Conservation (phyloP, 768 basidiomycete genomes). For the Vishniacozyma victoriae region DNA sequence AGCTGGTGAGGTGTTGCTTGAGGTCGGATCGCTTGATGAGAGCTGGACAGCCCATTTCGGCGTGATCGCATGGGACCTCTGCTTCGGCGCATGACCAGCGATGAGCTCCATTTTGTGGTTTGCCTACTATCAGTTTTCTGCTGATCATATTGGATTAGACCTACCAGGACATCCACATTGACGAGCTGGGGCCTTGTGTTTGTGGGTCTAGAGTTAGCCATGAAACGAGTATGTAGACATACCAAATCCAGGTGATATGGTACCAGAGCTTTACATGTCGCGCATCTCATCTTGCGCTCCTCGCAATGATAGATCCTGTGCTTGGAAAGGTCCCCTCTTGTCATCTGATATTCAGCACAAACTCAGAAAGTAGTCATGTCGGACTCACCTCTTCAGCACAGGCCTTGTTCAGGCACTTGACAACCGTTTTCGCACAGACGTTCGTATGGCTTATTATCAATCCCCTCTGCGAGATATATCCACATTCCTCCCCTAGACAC, state of each 20-base stretch:
- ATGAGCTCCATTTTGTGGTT: constrained; percentile 9
- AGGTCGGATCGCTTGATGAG: constrained; percentile 15
- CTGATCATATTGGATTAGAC: not conserved
- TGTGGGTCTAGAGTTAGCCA: not conserved
- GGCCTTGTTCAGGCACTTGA: constrained; percentile 24
- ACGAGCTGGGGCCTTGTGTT: not conserved
- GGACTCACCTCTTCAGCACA: constrained; percentile 28
- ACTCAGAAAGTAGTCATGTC: not conserved
- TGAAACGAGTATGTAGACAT: constrained; percentile 1
- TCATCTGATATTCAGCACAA: constrained; percentile 16
- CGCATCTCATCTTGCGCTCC: constrained; percentile 33
- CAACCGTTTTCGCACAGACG: constrained; percentile 21
- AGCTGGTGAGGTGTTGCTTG: constrained; percentile 15
- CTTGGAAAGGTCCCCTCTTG: constrained; percentile 19
- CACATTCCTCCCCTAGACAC: constrained; percentile 28
- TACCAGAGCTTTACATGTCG: constrained; percentile 9
- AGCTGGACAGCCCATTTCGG: constrained; percentile 20
- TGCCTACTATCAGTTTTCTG: constrained; percentile 6
- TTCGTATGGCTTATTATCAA: constrained; percentile 20
- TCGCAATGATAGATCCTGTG: constrained; percentile 36
- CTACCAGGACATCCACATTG: not conserved
- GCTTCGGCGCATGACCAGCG: constrained; percentile 25
- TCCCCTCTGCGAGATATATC: constrained; percentile 27
- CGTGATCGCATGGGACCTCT: constrained; percentile 21
- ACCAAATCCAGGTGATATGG: not conserved